Conservation (phyloP, 441 rosid species). For the Erodium moschatum region DNA sequence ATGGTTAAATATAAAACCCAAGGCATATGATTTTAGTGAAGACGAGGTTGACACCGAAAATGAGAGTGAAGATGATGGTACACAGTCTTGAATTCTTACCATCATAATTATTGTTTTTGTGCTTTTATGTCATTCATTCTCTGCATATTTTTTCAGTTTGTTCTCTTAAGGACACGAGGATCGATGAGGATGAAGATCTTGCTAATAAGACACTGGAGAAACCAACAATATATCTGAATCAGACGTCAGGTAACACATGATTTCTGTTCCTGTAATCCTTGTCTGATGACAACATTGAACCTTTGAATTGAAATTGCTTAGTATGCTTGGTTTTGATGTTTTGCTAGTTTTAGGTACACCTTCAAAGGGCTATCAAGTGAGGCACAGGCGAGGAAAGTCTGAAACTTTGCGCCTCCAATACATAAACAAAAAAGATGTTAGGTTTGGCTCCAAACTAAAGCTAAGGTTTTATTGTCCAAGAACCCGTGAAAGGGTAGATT, state of each 20-base stretch:
- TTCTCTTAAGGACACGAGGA: slow-evolving; percentile 48
- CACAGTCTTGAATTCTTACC: slow-evolving; percentile 11
- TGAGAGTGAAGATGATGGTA: slow-evolving; percentile 95
- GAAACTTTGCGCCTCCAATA: slow-evolving; percentile 86
- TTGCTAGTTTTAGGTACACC: slow-evolving; percentile 32
- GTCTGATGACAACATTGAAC: background rate
- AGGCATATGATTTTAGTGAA: slow-evolving; percentile 76
- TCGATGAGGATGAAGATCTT: slow-evolving; percentile 28
- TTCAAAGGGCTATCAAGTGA: slow-evolving; percentile 35
- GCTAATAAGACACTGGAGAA: slow-evolving; percentile 23
- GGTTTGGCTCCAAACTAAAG: slow-evolving; percentile 37
- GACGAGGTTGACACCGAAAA: slow-evolving; percentile 83
- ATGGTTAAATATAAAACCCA: slow-evolving; percentile 88
- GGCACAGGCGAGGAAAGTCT: slow-evolving; percentile 87
- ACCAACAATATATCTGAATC: slow-evolving; percentile 30
- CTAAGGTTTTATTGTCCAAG: slow-evolving; percentile 6
- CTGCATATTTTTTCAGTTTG: slow-evolving; percentile 35
- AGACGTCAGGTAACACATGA: slow-evolving; percentile 43
- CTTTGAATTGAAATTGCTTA: slow-evolving; percentile 12
- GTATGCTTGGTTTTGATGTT: slow-evolving; percentile 15
- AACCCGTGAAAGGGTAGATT: background rate
- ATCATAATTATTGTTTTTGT: background rate
- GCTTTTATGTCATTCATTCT: slow-evolving; percentile 18
- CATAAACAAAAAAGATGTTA: slow-evolving; percentile 82
- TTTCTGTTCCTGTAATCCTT: too few relatives aligned